These are phyloP conservation scores for Sonneratia caseolaris DNA, from an alignment of 345 rosid species.

Conservation along the genomic window DNA sequence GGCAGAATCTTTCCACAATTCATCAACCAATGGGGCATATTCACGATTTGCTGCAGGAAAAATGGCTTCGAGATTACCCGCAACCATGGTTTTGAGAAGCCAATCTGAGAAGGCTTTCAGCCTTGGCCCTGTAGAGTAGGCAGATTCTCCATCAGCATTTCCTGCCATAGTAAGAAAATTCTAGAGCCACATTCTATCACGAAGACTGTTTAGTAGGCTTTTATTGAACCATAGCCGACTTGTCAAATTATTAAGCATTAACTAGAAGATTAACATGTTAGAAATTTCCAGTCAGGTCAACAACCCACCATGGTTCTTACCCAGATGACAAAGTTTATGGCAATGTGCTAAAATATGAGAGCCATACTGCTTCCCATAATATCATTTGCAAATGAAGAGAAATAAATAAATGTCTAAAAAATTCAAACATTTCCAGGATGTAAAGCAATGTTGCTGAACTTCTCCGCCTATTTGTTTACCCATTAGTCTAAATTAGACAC, in stretches of 20 bases:
- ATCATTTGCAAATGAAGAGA: neutral
- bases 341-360: neutral
- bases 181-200: constrained; percentile 1
- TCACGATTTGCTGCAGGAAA: constrained; percentile 97
- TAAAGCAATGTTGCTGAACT: neutral
- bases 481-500: neutral
- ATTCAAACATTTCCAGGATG: neutral
- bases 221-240: neutral
- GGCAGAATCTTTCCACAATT: constrained; percentile 81
- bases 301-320: too few relatives aligned
- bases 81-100: constrained; percentile 86
- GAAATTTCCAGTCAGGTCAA: neutral
- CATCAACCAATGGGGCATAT: constrained; percentile 90
- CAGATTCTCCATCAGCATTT: constrained; percentile 24
- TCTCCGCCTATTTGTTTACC: neutral
- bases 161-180: constrained; percentile 30
- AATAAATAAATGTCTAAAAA: neutral
- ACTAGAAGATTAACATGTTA: neutral
- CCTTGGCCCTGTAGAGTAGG: constrained; percentile 71
- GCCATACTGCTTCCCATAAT: neutral
- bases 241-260: neutral
- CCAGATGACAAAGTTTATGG: neutral
- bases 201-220: neutral
- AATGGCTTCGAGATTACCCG: constrained; percentile 74
- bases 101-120: constrained; percentile 88